These are phyloP conservation scores for Dentipellis sp. DNA, from an alignment of 768 basidiomycete species.

Conservation along the genomic window DNA sequence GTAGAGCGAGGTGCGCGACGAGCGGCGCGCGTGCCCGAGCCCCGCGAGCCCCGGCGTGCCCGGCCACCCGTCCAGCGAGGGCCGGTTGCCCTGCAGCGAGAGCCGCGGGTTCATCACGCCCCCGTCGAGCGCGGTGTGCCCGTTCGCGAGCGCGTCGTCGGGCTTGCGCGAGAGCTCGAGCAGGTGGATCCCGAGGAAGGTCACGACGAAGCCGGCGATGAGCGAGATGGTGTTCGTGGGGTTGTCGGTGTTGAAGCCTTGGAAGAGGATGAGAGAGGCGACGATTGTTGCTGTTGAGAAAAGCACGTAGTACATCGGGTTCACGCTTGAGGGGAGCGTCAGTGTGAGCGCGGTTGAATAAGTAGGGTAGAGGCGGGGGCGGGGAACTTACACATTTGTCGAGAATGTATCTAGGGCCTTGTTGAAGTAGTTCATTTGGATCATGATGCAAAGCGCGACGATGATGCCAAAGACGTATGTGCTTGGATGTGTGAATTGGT, in stretches of 20 bases:
- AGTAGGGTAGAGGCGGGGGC: not conserved
- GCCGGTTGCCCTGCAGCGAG: conserved; percentile 62
- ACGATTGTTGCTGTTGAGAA: conserved; percentile 92
- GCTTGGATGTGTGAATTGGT: conserved; percentile 89
- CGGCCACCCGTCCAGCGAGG: conserved; percentile 74
- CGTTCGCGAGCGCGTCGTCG: conserved; percentile 30
- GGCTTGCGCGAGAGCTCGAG: conserved; percentile 70
- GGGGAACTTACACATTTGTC: conserved; percentile 79
- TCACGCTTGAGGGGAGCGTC: conserved; percentile 49
- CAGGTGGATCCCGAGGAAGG: conserved; percentile 95
- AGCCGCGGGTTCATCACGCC: conserved; percentile 72
- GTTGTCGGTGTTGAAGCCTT: conserved; percentile 89
- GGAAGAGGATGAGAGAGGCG: conserved; percentile 93
- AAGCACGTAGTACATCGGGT: conserved; percentile 96
- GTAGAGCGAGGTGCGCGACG: conserved; percentile 57
- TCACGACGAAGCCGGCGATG: conserved; percentile 82
- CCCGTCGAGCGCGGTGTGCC: conserved; percentile 49
- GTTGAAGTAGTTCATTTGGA: conserved; percentile 97
- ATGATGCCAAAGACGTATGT: conserved; percentile 94
- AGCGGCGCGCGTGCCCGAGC: conserved; percentile 36
- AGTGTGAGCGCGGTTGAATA: not conserved
- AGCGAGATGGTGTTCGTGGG: conserved; percentile 80
- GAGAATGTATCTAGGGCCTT: conserved; percentile 96
- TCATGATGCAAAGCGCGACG: conserved; percentile 74
- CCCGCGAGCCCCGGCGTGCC: conserved; percentile 18